Base-by-base conservation (phyloP, 805 yeast genomes). In the Metschnikowia gelsemii region DNA sequence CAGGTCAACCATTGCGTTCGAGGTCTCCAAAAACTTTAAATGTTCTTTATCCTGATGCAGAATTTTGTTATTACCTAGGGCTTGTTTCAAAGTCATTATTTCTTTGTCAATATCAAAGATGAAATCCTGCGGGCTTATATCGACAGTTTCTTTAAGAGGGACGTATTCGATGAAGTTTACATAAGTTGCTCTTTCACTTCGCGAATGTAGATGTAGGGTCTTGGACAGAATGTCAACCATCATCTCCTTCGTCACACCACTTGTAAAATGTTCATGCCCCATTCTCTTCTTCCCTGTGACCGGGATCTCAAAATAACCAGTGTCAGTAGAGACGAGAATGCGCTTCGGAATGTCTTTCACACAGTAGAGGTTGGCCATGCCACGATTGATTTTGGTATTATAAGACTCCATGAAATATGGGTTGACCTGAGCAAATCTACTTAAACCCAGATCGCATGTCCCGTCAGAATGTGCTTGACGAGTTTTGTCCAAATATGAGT, bases 311-410 rank as follows among this genome's bases (percentile, higher is more conserved):
- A 61, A 41, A 36, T 50, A 55, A 2, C 51, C 49, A 5, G 43
- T 38, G 35, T 63, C 66, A 12, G 59, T 55, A 6, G 61, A 50
- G 2, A 58, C 55, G 26, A 57, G 46, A 2, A 66, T 43, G 12
- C 52, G 46, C 4, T 51, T 38, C 9, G 72, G 72, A 7, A 59
- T 51, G 2, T 58, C 60, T 35, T 56, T 59, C 11, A 43, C 32
- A 42, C 72, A 65, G 45, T 62, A 66, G 34, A 64, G 47, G 42
- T 63, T 54, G 14, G 62, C 55, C 68, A 64, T 62, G 6, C 63
- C 63, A 25, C 72, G 57, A 17, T 47, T 41, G 5, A 64, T 61
- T 43, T 66, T 66, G 29, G 56, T 63, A 30, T 54, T 37, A 46
- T 61, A 61, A 19, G 62, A 49, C 50, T 66, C 72, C 45, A 65